Percentiles rank a stretch among this genome's conserved stretches.
Evolutionary conservation across 169 alveolate species (phyloP).

Genomic region (Cyclospora cayetanensis): DNA sequence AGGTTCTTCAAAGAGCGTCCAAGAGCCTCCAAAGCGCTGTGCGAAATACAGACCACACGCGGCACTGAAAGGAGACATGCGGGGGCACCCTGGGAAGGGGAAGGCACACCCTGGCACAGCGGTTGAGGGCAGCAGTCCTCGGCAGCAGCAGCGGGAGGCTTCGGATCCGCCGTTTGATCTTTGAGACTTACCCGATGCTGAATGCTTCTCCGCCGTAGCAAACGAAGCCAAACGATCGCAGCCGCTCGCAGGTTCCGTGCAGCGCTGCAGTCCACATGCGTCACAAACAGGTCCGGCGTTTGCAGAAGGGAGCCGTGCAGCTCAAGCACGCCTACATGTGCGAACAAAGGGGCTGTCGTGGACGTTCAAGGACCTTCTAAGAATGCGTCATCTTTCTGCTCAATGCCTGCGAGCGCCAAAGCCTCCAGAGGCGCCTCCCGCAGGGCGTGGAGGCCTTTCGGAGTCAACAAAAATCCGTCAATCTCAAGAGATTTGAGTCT

Average conservation of each 20-base stretch:
- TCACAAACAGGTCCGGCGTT: too few relatives aligned
- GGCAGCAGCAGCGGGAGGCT: too few relatives aligned
- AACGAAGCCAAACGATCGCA: slow-evolving; percentile 3
- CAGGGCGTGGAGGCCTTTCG: not conserved
- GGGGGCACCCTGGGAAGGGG: too few relatives aligned
- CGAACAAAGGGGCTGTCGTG: too few relatives aligned
- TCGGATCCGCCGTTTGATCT: too few relatives aligned
- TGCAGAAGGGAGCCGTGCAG: too few relatives aligned
- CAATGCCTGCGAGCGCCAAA: slow-evolving; percentile 8
- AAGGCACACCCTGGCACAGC: too few relatives aligned
- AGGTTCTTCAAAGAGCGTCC: not conserved
- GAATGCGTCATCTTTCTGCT: not conserved
- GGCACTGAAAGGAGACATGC: too few relatives aligned
- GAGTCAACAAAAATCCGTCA: slow-evolving; percentile 4
- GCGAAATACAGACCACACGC: too few relatives aligned
- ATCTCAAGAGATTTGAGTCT: slow-evolving; percentile 11
- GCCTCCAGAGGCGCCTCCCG: slow-evolving; percentile 36
- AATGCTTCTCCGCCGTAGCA: slow-evolving; percentile 27
- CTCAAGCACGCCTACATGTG: too few relatives aligned
- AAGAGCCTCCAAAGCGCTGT: not conserved
- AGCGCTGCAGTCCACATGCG: not conserved
- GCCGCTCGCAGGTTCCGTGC: not conserved
- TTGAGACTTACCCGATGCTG: not conserved
- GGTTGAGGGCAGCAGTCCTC: too few relatives aligned
- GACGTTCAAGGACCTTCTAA: slow-evolving; percentile 13